These are phyloP conservation scores for Candida nemodendra DNA, from an alignment of 805 yeast species.

Conservation along the genomic window DNA sequence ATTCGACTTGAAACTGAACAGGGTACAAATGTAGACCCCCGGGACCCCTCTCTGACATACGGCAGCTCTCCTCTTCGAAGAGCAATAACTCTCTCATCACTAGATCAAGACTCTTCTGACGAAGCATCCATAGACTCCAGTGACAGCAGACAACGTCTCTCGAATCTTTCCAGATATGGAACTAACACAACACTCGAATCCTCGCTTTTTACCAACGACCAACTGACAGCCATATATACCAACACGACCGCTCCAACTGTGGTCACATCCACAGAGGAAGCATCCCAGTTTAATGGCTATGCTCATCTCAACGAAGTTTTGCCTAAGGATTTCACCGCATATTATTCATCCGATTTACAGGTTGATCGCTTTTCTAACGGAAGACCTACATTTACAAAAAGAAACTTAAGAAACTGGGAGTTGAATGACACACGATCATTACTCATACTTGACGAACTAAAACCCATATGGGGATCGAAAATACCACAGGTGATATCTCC, in stretches of 20 bases:
- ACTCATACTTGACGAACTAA: constrained; percentile 48
- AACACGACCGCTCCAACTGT: constrained; percentile 23
- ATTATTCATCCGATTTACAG: constrained; percentile 57
- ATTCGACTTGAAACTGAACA: constrained; percentile 3
- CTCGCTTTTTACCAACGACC: constrained; percentile 24
- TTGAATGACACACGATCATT: constrained; percentile 67
- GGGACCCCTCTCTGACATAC: constrained; percentile 21
- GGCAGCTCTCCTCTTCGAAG: constrained; percentile 34
- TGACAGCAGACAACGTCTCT: not conserved
- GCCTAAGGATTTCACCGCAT: constrained; percentile 51
- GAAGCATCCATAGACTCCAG: constrained; percentile 26
- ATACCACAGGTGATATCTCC: constrained; percentile 44
- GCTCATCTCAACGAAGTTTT: constrained; percentile 46
- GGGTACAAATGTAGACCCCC: constrained; percentile 2
- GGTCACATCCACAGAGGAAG: constrained; percentile 1
- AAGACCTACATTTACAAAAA: constrained; percentile 59
- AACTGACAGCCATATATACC: constrained; percentile 29
- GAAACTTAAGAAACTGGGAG: constrained; percentile 69
- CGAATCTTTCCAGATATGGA: constrained; percentile 8
- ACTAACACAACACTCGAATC: constrained; percentile 21
- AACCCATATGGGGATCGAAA: constrained; percentile 55
- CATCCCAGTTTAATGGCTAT: constrained; percentile 10
- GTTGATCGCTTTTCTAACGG: constrained; percentile 53
- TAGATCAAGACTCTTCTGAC: constrained; percentile 23
- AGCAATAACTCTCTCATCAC: constrained; percentile 23